phyloP scores from a whole-genome alignment of 805 yeast species.

The Grigorovia yakushimaensis region DNA sequence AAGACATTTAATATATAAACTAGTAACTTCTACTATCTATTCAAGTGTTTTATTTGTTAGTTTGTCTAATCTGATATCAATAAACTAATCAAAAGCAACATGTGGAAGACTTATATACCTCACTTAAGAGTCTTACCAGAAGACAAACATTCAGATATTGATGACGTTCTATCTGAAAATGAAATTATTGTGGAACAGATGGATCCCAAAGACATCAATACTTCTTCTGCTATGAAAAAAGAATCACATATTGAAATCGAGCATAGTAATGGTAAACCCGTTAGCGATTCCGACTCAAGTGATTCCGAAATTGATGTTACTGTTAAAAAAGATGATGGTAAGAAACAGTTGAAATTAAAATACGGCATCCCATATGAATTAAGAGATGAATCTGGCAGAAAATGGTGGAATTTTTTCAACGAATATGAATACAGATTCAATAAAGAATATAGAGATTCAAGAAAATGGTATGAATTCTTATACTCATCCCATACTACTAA shows the following conservation, averaged over 20 bases:
- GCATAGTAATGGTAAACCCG: background rate
- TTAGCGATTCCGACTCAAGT: background rate
- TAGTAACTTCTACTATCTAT: too few relatives aligned
- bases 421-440: slow-evolving; percentile 42
- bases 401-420: slow-evolving; percentile 40
- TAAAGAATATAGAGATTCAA: slow-evolving; percentile 24
- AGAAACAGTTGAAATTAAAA: slow-evolving; percentile 5
- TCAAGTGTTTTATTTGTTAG: too few relatives aligned
- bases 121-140: slow-evolving; percentile 19
- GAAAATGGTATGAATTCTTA: slow-evolving; percentile 27
- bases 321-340: background rate
- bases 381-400: slow-evolving; percentile 32
- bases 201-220: background rate
- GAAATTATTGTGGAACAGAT: background rate
- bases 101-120: slow-evolving; percentile 19
- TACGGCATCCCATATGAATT: slow-evolving; percentile 30
- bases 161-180: background rate
- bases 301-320: background rate
- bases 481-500: slow-evolving; percentile 28
- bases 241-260: background rate
- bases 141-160: slow-evolving; percentile 1
- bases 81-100: background rate
- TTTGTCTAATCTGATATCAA: too few relatives aligned
- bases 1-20: too few relatives aligned
- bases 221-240: background rate